Conservation (phyloP, 2,329 filamentous ascomycete species). For the Polytolypa hystricis region DNA sequence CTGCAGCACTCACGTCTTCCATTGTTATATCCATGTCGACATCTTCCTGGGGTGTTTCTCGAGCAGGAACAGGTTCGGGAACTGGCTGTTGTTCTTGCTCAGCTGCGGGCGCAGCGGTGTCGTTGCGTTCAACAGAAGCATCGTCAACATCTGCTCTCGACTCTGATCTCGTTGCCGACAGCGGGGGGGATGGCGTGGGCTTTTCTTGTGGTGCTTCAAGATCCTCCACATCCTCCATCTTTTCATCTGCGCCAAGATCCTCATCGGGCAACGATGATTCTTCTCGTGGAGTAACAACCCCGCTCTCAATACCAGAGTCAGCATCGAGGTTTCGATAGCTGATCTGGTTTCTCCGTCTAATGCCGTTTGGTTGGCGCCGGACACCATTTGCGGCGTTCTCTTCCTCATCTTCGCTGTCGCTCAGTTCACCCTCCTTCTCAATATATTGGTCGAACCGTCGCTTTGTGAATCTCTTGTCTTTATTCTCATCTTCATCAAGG, state of each 20-base stretch:
- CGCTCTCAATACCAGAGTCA: slow-evolving; percentile 45
- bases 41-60: slow-evolving; percentile 22
- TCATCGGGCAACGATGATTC: slow-evolving; percentile 35
- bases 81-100: slow-evolving; percentile 21
- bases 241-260: slow-evolving; percentile 31
- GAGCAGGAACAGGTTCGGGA: slow-evolving; percentile 21
- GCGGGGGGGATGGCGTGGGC: slow-evolving; percentile 20
- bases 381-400: slow-evolving; percentile 59
- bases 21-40: slow-evolving; percentile 23
- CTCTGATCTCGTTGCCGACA: slow-evolving; percentile 15
- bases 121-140: slow-evolving; percentile 22
- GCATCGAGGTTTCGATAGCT: slow-evolving; percentile 49
- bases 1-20: slow-evolving; percentile 25
- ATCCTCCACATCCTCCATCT: slow-evolving; percentile 32
- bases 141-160: slow-evolving; percentile 20
- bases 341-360: slow-evolving; percentile 47
- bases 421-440: slow-evolving; percentile 66
- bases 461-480: slow-evolving; percentile 71
- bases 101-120: slow-evolving; percentile 15
- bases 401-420: slow-evolving; percentile 84
- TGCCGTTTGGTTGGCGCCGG: slow-evolving; percentile 40
- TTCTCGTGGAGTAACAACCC: slow-evolving; percentile 35
- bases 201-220: slow-evolving; percentile 23
- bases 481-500: slow-evolving; percentile 74
- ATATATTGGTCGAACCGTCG: slow-evolving; percentile 71